A percentile compares a stretch with the other conserved stretches of the same genome.
Evolutionary conservation across 177 flowering plant genomes (phyloP).

Genomic region (Vitis hybrid): DNA sequence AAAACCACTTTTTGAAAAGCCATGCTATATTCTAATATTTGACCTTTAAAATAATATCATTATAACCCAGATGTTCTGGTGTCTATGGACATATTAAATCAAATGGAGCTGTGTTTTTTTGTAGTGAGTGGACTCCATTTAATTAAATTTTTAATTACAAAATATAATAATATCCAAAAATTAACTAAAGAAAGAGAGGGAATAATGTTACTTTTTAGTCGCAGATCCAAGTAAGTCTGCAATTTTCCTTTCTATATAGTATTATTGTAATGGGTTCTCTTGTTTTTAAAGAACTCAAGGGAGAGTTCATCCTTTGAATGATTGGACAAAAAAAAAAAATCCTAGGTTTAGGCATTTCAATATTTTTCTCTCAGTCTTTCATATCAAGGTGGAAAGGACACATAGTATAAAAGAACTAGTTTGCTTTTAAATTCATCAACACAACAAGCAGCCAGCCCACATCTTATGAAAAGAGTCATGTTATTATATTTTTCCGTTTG

Average conservation of each 20-base stretch:
- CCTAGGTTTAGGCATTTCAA: constrained; percentile 5
- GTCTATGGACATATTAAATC: neutral
- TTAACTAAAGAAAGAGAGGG: neutral
- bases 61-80: constrained; percentile 10
- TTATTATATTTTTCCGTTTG: neutral
- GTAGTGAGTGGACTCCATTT: neutral
- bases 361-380: constrained; percentile 12
- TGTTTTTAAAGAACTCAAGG: constrained; percentile 5
- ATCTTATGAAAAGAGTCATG: neutral
- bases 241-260: constrained; percentile 6
- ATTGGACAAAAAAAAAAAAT: constrained; percentile 11
- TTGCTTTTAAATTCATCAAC: neutral
- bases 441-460: neutral
- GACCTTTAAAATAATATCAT: constrained; percentile 22
- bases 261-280: neutral
- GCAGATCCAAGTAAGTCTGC: constrained; percentile 25
- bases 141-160: constrained; percentile 7
- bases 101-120: neutral
- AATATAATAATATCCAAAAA: neutral
- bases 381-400: constrained; percentile 18
- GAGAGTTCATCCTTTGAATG: constrained; percentile 31
- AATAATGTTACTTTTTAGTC: constrained; percentile 17
- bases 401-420: constrained; percentile 6
- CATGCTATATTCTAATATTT: constrained; percentile 25
- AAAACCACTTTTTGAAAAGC: constrained; percentile 17